phyloP scores from a whole-genome alignment of 495 filamentous ascomycete genomes.

The Gamarada debralockiae region DNA sequence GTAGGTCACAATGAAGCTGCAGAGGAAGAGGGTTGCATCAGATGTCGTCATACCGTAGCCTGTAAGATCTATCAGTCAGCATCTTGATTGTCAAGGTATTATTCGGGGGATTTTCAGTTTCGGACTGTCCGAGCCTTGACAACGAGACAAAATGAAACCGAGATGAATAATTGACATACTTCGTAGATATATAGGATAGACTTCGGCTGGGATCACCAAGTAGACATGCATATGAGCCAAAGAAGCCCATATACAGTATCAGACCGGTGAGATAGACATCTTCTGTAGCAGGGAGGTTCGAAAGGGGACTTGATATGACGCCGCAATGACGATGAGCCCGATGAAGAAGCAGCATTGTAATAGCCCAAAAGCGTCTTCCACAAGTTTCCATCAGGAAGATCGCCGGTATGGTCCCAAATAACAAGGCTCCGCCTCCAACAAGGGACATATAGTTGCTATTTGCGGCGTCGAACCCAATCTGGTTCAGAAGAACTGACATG shows the following conservation, averaged over 20 bases:
- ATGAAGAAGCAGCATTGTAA: slow-evolving; percentile 59
- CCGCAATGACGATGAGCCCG: slow-evolving; percentile 52
- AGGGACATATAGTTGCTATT: slow-evolving; percentile 58
- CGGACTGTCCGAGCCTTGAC: no score
- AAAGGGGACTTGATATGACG: slow-evolving; percentile 43
- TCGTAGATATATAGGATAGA: slow-evolving; percentile 58
- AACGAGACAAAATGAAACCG: no score
- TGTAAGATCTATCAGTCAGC: no score
- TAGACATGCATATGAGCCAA: slow-evolving; percentile 60
- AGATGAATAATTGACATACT: no score
- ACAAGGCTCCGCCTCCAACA: slow-evolving; percentile 54
- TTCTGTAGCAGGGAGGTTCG: slow-evolving; percentile 36
- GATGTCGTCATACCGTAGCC: slow-evolving; percentile 62
- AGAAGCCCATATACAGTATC: slow-evolving; percentile 59
- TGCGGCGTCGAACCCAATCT: slow-evolving; percentile 51
- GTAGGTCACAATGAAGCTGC: slow-evolving; percentile 60
- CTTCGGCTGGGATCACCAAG: slow-evolving; percentile 57
- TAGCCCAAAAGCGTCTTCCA: slow-evolving; percentile 59
- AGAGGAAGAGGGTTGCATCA: slow-evolving; percentile 53
- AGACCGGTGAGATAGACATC: slow-evolving; percentile 55
- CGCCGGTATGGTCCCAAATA: slow-evolving; percentile 54
- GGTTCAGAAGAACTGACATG: slow-evolving; percentile 52
- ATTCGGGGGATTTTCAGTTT: no score
- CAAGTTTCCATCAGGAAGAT: slow-evolving; percentile 58
- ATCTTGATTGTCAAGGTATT: no score